These are phyloP conservation scores for Fomitopsis palustris DNA, from an alignment of 1,284 basidiomycete species.

Conservation along the genomic window DNA sequence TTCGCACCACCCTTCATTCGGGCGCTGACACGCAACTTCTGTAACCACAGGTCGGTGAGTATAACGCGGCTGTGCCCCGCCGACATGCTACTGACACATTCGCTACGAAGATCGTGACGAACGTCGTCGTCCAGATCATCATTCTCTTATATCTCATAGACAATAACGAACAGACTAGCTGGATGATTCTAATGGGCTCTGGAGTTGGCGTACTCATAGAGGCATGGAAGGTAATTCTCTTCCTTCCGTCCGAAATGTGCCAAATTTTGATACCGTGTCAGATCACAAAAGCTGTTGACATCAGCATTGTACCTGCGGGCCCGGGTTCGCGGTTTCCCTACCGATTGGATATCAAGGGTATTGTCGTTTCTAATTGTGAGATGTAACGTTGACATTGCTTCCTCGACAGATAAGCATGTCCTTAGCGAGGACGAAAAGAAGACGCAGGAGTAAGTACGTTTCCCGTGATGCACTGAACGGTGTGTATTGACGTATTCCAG, in stretches of 20 bases:
- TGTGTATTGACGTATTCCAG: conserved; percentile 33
- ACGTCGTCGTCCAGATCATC: conserved; percentile 88
- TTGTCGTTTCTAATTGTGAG: background rate
- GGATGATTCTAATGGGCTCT: conserved; percentile 92
- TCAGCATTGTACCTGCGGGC: conserved; percentile 58
- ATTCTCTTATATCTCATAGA: conserved; percentile 93
- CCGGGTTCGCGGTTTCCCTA: conserved; percentile 75
- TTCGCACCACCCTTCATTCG: background rate
- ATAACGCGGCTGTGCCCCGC: conserved; percentile 30
- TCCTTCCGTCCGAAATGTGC: conserved; percentile 10
- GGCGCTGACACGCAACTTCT: conserved; percentile 6
- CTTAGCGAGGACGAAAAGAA: conserved; percentile 93
- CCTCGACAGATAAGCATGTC: conserved; percentile 79
- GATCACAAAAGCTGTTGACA: conserved; percentile 88
- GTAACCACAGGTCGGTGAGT: conserved; percentile 26
- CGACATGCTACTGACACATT: background rate
- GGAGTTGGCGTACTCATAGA: conserved; percentile 89
- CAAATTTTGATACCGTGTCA: conserved; percentile 24
- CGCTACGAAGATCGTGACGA: conserved; percentile 73
- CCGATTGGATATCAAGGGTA: conserved; percentile 77
- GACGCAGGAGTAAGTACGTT: conserved; percentile 83
- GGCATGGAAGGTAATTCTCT: conserved; percentile 82
- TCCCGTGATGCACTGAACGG: conserved; percentile 10
- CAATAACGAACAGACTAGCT: conserved; percentile 92
- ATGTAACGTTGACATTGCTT: background rate